A percentile compares a stretch with the other conserved stretches of the same genome.
Conservation (phyloP, 108 stramenopile species). For the Cyclotella sp. region DNA sequence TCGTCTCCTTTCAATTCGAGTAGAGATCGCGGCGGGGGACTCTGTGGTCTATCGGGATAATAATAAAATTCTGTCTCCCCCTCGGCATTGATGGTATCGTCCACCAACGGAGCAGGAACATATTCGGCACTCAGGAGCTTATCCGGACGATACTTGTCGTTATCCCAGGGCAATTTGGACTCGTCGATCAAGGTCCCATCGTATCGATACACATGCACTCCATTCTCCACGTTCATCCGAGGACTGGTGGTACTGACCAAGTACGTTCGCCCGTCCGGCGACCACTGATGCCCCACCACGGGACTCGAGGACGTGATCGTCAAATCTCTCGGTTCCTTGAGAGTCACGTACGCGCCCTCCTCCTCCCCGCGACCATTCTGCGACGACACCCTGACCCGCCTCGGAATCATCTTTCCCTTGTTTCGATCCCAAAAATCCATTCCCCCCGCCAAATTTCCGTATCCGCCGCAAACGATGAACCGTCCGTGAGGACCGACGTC, state of each 20-base stretch:
- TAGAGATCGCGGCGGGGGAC: conserved; percentile 57
- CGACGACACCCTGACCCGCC: conserved; percentile 51
- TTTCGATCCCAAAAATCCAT: conserved; percentile 98
- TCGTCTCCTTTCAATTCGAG: conserved; percentile 58
- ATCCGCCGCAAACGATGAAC: conserved; percentile 86
- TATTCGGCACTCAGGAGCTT: conserved; percentile 72
- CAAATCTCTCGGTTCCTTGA: conserved; percentile 53
- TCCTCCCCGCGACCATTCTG: conserved; percentile 19
- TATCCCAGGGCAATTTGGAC: conserved; percentile 72
- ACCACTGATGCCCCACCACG: conserved; percentile 93
- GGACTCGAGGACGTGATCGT: conserved; percentile 65
- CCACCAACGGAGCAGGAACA: conserved; percentile 58
- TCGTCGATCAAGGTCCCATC: conserved; percentile 73
- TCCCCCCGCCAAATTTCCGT: conserved; percentile 88
- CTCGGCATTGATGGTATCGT: neutral
- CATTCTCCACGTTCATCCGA: conserved; percentile 99
- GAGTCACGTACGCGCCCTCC: conserved; percentile 41
- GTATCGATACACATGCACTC: conserved; percentile 85
- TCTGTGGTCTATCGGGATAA: conserved; percentile 91
- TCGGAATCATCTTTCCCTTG: conserved; percentile 78
- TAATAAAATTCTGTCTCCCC: conserved; percentile 35
- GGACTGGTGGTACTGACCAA: conserved; percentile 92
- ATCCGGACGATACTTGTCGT: conserved; percentile 73
- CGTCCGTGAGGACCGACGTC: conserved; percentile 91
- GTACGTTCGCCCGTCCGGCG: conserved; percentile 91